Evolutionary conservation across 2,329 filamentous ascomycete genomes (phyloP), one percentile per base, ranked within the genome.

Genomic region (Fusarium tanahbumbuense): DNA sequence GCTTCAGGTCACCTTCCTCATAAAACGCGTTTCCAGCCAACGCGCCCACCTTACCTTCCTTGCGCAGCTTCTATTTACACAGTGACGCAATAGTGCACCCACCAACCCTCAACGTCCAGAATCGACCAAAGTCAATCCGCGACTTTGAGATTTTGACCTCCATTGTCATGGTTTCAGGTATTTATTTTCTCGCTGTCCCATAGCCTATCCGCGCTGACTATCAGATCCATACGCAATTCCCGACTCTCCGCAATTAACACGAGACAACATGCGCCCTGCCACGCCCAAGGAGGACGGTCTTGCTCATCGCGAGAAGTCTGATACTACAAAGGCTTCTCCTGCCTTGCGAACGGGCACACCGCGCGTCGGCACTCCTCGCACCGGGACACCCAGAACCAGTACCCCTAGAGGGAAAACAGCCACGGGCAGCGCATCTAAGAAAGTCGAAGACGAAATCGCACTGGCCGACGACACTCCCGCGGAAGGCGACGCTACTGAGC

Each of bases 201-300:
- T 18, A 3, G n/a, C 32, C n/a, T 32, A 16, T 37, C 28, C n/a
- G 10, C 28, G 57, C 64, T 69, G 44, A 70, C 56, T 18, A 34
- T 37, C 48, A 76, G 74, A 75, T 50, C 73, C 67, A 6, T 76
- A 76, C 65, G 72, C 34, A 75, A 32, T 59, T 75, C 25, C 72
- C 73, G 30, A 42, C 41, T 44, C 74, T 41, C 73, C 73, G 4
- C 32, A 47, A 22, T 63, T 52, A 40, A 40, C 60, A 8, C 55
- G 55, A 49, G 60, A 61, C 41, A 64, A 55, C 22, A 71, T 71
- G 49, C 37, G 45, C 30, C 25, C 53, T 1, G 62, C 57, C 13
- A 64, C 66, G 22, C 50, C 44, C 27, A 74, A 63, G 41, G 67
- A 69, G 13, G 72, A 68, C 10, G 59, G 46, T 34, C 49, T 71